Base-by-base conservation (phyloP, 1,139 yeast genomes). In the Pichia sp. region DNA sequence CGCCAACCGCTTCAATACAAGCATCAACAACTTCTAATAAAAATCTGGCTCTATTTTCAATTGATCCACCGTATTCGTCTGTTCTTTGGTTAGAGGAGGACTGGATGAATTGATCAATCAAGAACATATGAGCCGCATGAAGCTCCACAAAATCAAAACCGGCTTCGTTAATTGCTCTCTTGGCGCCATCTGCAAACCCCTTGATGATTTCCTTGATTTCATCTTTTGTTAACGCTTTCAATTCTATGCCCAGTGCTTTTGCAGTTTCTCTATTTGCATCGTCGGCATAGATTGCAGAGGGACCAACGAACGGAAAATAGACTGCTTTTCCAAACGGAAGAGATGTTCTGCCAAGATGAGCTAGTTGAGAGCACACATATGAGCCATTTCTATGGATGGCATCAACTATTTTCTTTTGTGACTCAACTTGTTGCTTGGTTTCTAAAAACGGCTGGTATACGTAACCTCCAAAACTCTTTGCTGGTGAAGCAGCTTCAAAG, bases 331-430 rank as follows among this genome's bases (percentile, higher is more conserved):
- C 65, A 30, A 70, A 63, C 6, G 62, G 69, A 7, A 84, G 76
- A 56, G 65, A 71, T 6, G 80, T 81, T 66, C 87, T 75, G 51
- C 90, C 91, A 53, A 83, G 66, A 48, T 73, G 75, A 85, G 86
- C 83, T 48, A 86, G 64, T 69, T 87, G 93, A 46, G 76, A 63
- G 55, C 78, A 74, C 17, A 79, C 67, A 57, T 67, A 76, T 0
- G 87, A 77, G 34, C 78, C 75, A 61, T 84, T 77, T 48, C 70
- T 67, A 65, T 83, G 88, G n/a, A 76, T 81, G 59, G 73, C 79
- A 43, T 81, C 84, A 9, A 77, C 84, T 54, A 84, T 71, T 45
- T 73, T 71, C 60, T 74, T 77, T 64, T 76, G 71, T 14, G 74
- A 74, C 17, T 63, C 61, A 1, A 84, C 83, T 55, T 81, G 85